These are phyloP conservation scores for Solanum pinnatisectum DNA, from an alignment of 257 asterid genomes.

Conservation along the genomic window DNA sequence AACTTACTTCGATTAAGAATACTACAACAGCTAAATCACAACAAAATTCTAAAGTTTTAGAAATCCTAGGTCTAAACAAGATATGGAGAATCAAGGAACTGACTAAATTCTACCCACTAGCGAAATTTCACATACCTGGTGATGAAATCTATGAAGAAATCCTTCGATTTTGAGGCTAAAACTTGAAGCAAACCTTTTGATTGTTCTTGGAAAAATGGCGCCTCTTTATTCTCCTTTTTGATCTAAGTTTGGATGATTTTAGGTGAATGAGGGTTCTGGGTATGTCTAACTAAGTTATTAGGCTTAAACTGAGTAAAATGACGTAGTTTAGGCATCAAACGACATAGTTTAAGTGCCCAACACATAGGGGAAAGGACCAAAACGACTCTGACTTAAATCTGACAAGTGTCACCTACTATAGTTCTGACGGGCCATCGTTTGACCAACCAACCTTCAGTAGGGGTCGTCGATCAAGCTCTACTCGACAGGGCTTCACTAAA, in stretches of 20 bases:
- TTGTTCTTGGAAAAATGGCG: too few relatives aligned
- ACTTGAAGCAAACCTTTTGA: neutral
- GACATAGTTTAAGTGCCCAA: neutral
- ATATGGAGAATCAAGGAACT: neutral
- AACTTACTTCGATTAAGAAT: neutral
- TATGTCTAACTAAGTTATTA: neutral
- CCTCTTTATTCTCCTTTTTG: neutral
- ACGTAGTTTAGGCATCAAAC: too few relatives aligned
- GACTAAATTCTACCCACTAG: neutral
- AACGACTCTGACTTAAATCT: neutral
- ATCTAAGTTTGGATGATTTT: neutral
- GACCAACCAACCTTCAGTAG: neutral
- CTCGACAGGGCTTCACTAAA: neutral
- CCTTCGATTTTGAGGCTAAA: neutral
- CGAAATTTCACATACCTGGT: too few relatives aligned
- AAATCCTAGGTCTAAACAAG: neutral
- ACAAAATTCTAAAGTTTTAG: too few relatives aligned
- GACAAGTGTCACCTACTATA: neutral
- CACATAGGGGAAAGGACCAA: neutral
- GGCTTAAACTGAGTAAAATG: neutral
- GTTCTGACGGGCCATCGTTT: neutral
- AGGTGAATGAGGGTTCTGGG: neutral
- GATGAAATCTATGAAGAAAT: too few relatives aligned
- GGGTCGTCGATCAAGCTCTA: neutral
- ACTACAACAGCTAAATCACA: neutral